Percentiles rank a stretch among this genome's conserved stretches.
phyloP scores from a whole-genome alignment of 73 alveolate genomes.

The Halteria grandinella region DNA sequence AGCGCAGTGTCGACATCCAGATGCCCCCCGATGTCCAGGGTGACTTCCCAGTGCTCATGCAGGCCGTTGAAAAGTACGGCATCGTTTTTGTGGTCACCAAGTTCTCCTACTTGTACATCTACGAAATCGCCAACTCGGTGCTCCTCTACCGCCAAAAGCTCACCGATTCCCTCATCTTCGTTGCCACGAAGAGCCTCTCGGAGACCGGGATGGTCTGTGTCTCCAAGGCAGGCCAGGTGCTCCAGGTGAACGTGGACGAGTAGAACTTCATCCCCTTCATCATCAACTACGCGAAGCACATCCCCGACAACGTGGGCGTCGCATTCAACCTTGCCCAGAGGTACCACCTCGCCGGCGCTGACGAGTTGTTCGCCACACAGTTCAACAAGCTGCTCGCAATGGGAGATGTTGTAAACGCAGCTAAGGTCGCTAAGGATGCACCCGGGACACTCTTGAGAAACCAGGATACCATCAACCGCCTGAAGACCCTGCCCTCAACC shows the following conservation, averaged over 20 bases:
- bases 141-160: conserved; percentile 92
- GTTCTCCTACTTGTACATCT: conserved; percentile 87
- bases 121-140: conserved; percentile 87
- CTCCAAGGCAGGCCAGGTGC: conserved; percentile 93
- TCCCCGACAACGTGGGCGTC: conserved; percentile 89
- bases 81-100: conserved; percentile 91
- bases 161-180: conserved; percentile 88
- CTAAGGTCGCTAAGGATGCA: conserved; percentile 96
- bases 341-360: conserved; percentile 96
- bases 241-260: conserved; percentile 87
- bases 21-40: conserved; percentile 85
- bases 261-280: conserved; percentile 83
- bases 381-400: conserved; percentile 89
- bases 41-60: conserved; percentile 98
- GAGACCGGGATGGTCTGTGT: conserved; percentile 90
- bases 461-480: conserved; percentile 89
- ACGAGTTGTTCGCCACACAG: conserved; percentile 89
- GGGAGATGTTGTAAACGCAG: conserved; percentile 96
- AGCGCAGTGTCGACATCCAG: conserved; percentile 85
- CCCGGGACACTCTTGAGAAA: conserved; percentile 97
- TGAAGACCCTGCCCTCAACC: conserved; percentile 82
- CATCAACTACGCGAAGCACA: conserved; percentile 88
- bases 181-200: conserved; percentile 79
- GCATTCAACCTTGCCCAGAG: conserved; percentile 95
- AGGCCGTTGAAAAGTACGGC: conserved; percentile 89